Conservation (phyloP, 805 yeast species). For the Wickerhamomyces sydowiorum region DNA sequence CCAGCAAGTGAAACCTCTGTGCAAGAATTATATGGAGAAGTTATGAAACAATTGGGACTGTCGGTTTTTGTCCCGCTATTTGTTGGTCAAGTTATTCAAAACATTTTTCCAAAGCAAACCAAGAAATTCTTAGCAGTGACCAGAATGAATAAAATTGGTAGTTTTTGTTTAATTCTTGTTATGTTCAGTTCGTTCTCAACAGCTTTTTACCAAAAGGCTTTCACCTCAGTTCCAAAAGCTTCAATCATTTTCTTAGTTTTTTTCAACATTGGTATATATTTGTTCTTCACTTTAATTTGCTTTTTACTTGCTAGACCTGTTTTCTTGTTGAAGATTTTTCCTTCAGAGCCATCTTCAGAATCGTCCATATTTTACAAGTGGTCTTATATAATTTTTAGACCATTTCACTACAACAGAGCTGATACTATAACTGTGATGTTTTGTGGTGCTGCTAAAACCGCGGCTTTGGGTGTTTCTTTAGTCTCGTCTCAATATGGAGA, state of each 20-base stretch:
- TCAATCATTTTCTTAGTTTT: conserved; percentile 75
- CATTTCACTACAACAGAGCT: conserved; percentile 62
- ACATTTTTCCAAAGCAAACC: conserved; percentile 58
- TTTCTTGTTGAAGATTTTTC: conserved; percentile 38
- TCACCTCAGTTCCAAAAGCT: conserved; percentile 59
- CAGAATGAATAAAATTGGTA: conserved; percentile 65
- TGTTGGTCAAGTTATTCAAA: conserved; percentile 83
- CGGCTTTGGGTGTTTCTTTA: conserved; percentile 84
- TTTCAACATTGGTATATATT: conserved; percentile 74
- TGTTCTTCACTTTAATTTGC: conserved; percentile 67
- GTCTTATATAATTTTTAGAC: conserved; percentile 35
- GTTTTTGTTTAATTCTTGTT: conserved; percentile 71
- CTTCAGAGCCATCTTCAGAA: conserved; percentile 39
- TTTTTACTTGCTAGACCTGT: conserved; percentile 56
- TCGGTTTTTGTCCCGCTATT: conserved; percentile 80
- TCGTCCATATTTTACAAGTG: conserved; percentile 40
- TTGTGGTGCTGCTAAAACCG: conserved; percentile 92
- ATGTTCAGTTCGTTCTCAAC: conserved; percentile 81
- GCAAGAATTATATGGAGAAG: conserved; percentile 56
- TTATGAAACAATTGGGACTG: conserved; percentile 83
- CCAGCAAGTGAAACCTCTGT: conserved; percentile 60
- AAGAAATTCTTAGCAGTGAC: conserved; percentile 54
- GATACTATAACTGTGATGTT: conserved; percentile 79
- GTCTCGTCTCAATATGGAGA: conserved; percentile 77
- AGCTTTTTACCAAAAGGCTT: conserved; percentile 80